Evolutionary conservation across 768 basidiomycete genomes (phyloP).

Genomic region (Mrakia gelida): DNA sequence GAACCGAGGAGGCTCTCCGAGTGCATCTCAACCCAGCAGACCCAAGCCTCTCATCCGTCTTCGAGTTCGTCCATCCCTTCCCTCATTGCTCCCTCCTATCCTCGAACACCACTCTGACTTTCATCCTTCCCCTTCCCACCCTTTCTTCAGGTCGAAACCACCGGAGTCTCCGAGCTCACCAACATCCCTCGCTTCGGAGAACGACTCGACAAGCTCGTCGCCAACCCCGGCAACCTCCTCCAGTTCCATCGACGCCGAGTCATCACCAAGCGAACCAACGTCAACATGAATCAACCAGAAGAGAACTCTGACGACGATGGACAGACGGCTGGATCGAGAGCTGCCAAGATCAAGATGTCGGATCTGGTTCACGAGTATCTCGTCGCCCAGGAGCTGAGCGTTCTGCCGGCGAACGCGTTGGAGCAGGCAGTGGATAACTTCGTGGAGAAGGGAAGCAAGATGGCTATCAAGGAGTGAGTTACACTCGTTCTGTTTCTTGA

Average conservation of each 20-base stretch:
- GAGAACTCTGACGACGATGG: conserved; percentile 66
- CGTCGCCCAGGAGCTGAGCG: conserved; percentile 83
- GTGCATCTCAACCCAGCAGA: not conserved
- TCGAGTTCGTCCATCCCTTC: not conserved
- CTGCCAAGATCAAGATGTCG: conserved; percentile 76
- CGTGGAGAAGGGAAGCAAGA: conserved; percentile 94
- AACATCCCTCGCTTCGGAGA: conserved; percentile 97
- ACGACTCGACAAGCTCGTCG: conserved; percentile 82
- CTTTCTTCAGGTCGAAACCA: conserved; percentile 69
- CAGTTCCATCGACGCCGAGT: conserved; percentile 83
- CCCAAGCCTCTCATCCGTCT: conserved; percentile 31
- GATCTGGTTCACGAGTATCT: conserved; percentile 89
- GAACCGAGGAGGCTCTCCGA: not conserved
- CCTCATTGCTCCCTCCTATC: too few species aligned
- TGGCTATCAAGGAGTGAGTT: conserved; percentile 80
- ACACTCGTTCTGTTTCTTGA: not conserved
- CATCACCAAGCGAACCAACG: conserved; percentile 51
- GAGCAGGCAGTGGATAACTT: conserved; percentile 89
- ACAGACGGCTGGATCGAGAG: conserved; percentile 42
- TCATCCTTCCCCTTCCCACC: not conserved
- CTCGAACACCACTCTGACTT: not conserved
- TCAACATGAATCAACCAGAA: conserved; percentile 72
- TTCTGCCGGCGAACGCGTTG: conserved; percentile 85
- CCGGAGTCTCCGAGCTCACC: conserved; percentile 81
- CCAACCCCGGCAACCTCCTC: conserved; percentile 90